Percentiles rank a stretch among this genome's conserved stretches.
These are phyloP conservation scores for Chlorophyllum brunneum DNA, from an alignment of 768 basidiomycete genomes.

Conservation along the genomic window DNA sequence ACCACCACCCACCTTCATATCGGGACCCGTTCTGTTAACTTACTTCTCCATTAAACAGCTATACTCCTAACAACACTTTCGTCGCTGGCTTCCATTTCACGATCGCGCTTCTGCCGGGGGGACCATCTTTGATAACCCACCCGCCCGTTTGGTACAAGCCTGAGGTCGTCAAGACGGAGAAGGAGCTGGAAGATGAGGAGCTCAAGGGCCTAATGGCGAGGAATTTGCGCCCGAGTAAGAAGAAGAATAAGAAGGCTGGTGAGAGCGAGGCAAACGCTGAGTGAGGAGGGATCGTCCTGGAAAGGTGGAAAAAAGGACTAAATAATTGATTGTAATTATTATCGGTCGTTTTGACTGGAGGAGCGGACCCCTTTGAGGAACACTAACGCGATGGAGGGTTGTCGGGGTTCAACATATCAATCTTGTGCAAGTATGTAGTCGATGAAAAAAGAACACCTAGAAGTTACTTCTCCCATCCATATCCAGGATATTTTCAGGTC, in stretches of 20 bases:
- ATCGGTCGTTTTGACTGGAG: too few relatives aligned
- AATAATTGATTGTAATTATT: conserved; percentile 9
- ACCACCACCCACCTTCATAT: too few relatives aligned
- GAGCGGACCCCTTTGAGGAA: too few relatives aligned
- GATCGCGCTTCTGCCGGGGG: conserved; percentile 85
- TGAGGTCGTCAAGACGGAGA: conserved; percentile 86
- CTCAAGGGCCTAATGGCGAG: conserved; percentile 75
- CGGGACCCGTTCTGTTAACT: too few relatives aligned
- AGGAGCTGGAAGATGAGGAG: conserved; percentile 85
- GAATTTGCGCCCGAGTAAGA: conserved; percentile 85
- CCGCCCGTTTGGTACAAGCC: conserved; percentile 92
- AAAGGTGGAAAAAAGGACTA: conserved; percentile 24
- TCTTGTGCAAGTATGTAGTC: too few relatives aligned
- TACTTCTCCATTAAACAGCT: too few relatives aligned
- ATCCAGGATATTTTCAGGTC: too few relatives aligned
- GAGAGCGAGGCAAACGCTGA: conserved; percentile 37
- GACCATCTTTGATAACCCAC: conserved; percentile 83
- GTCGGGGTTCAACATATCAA: too few relatives aligned
- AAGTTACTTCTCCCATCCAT: too few relatives aligned
- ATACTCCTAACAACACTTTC: conserved; percentile 77
- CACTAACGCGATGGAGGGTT: too few relatives aligned
- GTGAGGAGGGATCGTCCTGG: conserved; percentile 13
- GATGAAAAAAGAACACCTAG: too few relatives aligned
- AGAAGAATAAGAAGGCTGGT: conserved; percentile 77
- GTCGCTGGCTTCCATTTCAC: conserved; percentile 98